These are phyloP conservation scores for Penicillium desertorum DNA, from an alignment of 495 filamentous ascomycete species.

Conservation along the genomic window DNA sequence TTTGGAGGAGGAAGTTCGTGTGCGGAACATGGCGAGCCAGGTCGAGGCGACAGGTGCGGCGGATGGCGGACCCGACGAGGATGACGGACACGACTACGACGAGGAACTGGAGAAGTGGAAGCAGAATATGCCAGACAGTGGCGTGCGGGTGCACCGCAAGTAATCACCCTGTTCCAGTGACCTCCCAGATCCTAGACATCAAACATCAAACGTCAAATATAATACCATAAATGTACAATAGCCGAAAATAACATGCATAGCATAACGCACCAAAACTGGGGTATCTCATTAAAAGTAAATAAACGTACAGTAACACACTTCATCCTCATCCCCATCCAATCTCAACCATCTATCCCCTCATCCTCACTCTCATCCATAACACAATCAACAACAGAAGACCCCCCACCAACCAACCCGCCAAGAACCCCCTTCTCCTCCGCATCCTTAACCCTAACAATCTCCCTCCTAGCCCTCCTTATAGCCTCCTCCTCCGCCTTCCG, in stretches of 20 bases:
- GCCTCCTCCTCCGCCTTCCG: conserved; percentile 88
- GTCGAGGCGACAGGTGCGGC: conserved; percentile 14
- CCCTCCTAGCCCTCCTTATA: conserved; percentile 68
- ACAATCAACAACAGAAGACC: conserved; percentile 25
- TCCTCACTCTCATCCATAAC: conserved; percentile 50
- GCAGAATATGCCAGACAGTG: conserved; percentile 40
- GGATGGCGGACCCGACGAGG: conserved; percentile 17
- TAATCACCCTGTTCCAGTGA: conserved; percentile 15
- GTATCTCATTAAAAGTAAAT: conserved; percentile 35
- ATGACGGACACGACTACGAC: conserved; percentile 36
- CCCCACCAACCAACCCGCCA: conserved; percentile 37
- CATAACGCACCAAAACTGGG: conserved; percentile 14
- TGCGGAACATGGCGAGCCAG: conserved; percentile 33
- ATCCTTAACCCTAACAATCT: conserved; percentile 63
- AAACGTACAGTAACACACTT: conserved; percentile 2
- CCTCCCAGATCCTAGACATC: not conserved
- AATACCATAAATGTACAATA: conserved; percentile 9
- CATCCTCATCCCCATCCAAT: conserved; percentile 13
- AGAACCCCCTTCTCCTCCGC: conserved; percentile 43
- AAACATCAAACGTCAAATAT: not conserved
- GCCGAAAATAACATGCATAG: conserved; percentile 1
- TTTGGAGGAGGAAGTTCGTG: conserved; percentile 61
- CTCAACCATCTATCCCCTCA: conserved; percentile 44
- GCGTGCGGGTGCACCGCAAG: conserved; percentile 49
- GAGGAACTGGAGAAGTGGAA: conserved; percentile 38